Evolutionary conservation across 139 green algal genomes (phyloP), one percentile per base, ranked within the genome.

Genomic region (Pycnococcus provasolii): DNA sequence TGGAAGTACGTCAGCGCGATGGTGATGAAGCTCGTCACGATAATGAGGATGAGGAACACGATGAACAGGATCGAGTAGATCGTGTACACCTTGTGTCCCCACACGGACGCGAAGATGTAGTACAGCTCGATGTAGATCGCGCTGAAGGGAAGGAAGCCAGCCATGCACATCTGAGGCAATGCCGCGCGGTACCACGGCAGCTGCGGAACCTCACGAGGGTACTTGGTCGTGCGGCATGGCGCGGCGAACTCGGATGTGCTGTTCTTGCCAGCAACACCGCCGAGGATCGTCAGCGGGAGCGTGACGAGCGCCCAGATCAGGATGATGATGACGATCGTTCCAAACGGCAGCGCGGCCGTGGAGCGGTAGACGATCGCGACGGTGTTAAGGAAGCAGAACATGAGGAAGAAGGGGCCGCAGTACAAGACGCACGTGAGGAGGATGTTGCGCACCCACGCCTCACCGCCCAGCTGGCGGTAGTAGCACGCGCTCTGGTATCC

Each of bases 401-500:
- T 64, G 43, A 85, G n/a, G 58, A 91, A 82, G 13, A 93, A 57
- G 1, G 86, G 86, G n/a, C 82, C 86, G 69, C 82, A 90, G 73
- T 89, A 92, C 9, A 92, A 45, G 60, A 74, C 64, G 66, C 70
- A 68, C n/a, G 85, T 93, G 50, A 88, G 66, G 45, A 89, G 61
- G 42, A 91, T 64, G 70, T 86, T 89, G 51, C 83, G 65, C 62
- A 88, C 86, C 86, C 86, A 93, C 42, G 82, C 83, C 42, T 74
- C 77, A 53, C 87, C 87, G 39, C 80, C 85, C 78, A 91, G 82
- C 75, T 90, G 88, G 73, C 90, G 92, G 88, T 95, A 96, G 54
- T 78, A 81, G 11, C 76, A 77, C 41, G 82, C 79, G 13, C 85
- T 77, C 41, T 91, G 83, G 64, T 96, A 96, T 26, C 91, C 91